Conservation (phyloP, 2,329 filamentous ascomycete genomes). For the Trichoderma guizhouense region DNA sequence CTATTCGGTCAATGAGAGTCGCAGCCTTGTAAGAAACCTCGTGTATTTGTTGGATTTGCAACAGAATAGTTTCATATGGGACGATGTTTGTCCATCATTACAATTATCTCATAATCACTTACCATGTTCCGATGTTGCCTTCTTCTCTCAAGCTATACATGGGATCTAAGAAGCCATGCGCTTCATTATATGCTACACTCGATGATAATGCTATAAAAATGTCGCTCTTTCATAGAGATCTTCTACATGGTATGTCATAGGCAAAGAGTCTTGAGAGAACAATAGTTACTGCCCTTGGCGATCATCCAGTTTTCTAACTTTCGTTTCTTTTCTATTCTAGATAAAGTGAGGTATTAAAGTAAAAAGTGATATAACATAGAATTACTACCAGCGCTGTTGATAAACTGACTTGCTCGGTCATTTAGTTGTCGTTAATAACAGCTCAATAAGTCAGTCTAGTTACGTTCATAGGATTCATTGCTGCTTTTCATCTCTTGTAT, state of each 20-base stretch:
- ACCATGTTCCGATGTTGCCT: not conserved
- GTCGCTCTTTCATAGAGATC: not conserved
- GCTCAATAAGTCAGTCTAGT: not conserved
- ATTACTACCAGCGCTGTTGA: not conserved
- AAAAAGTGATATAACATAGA: not conserved
- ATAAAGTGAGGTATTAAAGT: not conserved
- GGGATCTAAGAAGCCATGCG: not conserved
- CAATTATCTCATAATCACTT: not conserved
- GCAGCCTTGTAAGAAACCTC: not conserved
- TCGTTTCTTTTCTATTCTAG: not conserved
- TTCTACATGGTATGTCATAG: not conserved
- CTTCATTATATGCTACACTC: not conserved
- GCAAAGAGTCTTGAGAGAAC: not conserved
- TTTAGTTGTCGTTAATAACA: not conserved
- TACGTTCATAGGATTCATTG: not conserved
- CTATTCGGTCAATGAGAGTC: not conserved
- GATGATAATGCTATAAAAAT: not conserved
- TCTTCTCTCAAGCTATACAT: not conserved
- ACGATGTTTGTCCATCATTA: not conserved
- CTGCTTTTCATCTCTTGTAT: not conserved
- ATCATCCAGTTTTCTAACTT: not conserved
- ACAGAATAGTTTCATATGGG: not conserved
- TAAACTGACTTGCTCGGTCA: not conserved
- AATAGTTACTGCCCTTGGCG: not conserved
- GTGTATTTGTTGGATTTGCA: not conserved